phyloP scores from a whole-genome alignment of 768 basidiomycete genomes.

The Termitomyces sp. region DNA sequence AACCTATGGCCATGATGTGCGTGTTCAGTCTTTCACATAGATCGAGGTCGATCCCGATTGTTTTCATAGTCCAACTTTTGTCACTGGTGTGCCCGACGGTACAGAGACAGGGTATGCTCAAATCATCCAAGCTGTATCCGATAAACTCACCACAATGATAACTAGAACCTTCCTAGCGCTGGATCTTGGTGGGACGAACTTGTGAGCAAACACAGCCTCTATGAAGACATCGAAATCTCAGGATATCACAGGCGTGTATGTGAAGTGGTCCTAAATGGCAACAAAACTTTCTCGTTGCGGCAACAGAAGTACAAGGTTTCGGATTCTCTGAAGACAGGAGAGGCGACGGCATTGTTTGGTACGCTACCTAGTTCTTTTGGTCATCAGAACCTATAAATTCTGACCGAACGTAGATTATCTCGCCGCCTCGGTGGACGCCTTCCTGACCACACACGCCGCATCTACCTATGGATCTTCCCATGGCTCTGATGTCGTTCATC shows the following conservation, averaged over 20 bases:
- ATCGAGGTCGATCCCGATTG: constrained; percentile 9
- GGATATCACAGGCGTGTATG: constrained; percentile 76
- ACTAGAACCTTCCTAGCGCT: constrained; percentile 90
- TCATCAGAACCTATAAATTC: background rate
- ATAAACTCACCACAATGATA: constrained; percentile 2
- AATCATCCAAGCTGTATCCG: background rate
- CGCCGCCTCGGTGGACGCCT: constrained; percentile 93
- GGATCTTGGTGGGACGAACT: constrained; percentile 96
- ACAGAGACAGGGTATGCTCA: constrained; percentile 79
- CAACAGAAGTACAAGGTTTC: constrained; percentile 98
- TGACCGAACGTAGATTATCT: constrained; percentile 73
- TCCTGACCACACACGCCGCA: constrained; percentile 64
- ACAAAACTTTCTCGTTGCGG: constrained; percentile 83
- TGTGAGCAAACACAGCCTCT: constrained; percentile 49
- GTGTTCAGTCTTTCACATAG: constrained; percentile 17
- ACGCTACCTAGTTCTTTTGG: background rate
- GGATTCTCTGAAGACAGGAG: constrained; percentile 88
- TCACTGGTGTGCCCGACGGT: constrained; percentile 93
- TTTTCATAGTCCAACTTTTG: constrained; percentile 79
- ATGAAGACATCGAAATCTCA: constrained; percentile 7
- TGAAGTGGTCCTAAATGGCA: constrained; percentile 86
- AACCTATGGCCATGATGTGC: constrained; percentile 92
- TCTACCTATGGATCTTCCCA: constrained; percentile 23
- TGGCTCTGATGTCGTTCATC: constrained; percentile 38
- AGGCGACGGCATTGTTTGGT: constrained; percentile 87